Percentiles rank a stretch among this genome's conserved stretches.
Conservation (phyloP, 2,329 filamentous ascomycete species). For the Sphaerulina musiva region DNA sequence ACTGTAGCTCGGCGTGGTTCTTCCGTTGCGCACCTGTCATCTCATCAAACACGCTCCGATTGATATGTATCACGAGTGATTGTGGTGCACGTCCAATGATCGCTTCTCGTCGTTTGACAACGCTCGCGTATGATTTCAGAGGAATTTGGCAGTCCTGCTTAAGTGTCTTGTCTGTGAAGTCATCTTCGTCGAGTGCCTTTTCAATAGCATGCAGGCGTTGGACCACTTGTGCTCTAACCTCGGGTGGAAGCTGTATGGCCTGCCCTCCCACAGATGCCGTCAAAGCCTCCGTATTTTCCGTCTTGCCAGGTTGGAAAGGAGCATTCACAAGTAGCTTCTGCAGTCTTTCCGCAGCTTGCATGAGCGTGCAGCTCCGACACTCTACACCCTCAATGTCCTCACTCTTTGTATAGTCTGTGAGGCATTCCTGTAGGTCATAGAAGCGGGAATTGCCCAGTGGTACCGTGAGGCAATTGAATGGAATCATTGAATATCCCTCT, state of each 20-base stretch:
- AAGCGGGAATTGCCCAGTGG: constrained; percentile 61
- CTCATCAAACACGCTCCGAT: constrained; percentile 86
- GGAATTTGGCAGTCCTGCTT: constrained; percentile 42
- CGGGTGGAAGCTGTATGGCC: constrained; percentile 35
- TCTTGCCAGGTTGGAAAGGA: constrained; percentile 16
- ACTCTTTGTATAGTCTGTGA: constrained; percentile 77
- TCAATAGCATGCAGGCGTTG: constrained; percentile 60
- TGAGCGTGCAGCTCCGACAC: constrained; percentile 81
- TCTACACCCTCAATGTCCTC: constrained; percentile 85
- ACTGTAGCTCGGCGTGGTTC: constrained; percentile 72
- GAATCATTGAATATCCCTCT: constrained; percentile 80
- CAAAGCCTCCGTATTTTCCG: constrained; percentile 4
- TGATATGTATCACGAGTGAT: constrained; percentile 78
- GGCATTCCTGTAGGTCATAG: constrained; percentile 68
- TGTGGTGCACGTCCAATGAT: constrained; percentile 76
- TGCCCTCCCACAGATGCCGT: constrained; percentile 4
- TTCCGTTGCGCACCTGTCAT: constrained; percentile 72
- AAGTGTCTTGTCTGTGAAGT: constrained; percentile 59
- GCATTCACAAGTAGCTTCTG: constrained; percentile 38
- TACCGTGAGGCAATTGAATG: constrained; percentile 88
- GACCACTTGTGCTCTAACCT: constrained; percentile 39
- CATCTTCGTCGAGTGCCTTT: constrained; percentile 66
- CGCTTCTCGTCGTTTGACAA: constrained; percentile 84
- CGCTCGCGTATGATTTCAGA: constrained; percentile 61
- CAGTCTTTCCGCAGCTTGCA: constrained; percentile 51